Conservation (phyloP, 2,329 filamentous ascomycete species). For the Cytospora mali region DNA sequence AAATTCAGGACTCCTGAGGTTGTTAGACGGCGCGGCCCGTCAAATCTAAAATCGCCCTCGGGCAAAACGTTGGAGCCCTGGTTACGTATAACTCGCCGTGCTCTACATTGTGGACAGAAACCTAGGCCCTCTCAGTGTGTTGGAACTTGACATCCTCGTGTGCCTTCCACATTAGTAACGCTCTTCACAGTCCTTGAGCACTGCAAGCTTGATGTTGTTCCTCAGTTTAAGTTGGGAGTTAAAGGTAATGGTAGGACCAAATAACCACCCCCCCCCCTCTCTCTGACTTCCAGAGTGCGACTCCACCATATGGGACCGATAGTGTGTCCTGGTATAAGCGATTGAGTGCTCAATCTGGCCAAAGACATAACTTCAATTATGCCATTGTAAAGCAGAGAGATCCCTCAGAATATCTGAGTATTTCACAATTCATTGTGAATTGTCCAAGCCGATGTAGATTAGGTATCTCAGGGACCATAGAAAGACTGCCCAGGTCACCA, state of each 20-base stretch:
- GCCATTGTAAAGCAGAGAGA: not conserved
- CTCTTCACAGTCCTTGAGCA: not conserved
- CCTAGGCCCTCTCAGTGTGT: not conserved
- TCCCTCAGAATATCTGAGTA: too few species aligned
- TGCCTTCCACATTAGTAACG: not conserved
- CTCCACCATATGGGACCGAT: not conserved
- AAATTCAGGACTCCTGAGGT: not conserved
- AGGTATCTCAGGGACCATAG: not conserved
- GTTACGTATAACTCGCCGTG: not conserved
- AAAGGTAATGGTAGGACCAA: too few species aligned
- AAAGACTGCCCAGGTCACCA: not conserved
- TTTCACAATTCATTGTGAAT: too few species aligned
- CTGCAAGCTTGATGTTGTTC: too few species aligned
- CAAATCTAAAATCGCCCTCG: not conserved
- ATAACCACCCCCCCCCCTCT: not conserved
- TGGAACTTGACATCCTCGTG: not conserved
- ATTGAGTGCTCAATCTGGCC: not conserved
- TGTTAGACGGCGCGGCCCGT: not conserved
- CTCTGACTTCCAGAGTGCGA: not conserved
- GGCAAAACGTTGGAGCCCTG: not conserved
- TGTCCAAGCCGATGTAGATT: not conserved
- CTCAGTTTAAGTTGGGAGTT: too few species aligned
- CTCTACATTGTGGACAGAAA: not conserved
- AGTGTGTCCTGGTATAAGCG: too few species aligned
- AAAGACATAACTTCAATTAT: not conserved